Evolutionary conservation across 176 grass and related monocot genomes (phyloP).

Genomic region (Panicum miliaceum): DNA sequence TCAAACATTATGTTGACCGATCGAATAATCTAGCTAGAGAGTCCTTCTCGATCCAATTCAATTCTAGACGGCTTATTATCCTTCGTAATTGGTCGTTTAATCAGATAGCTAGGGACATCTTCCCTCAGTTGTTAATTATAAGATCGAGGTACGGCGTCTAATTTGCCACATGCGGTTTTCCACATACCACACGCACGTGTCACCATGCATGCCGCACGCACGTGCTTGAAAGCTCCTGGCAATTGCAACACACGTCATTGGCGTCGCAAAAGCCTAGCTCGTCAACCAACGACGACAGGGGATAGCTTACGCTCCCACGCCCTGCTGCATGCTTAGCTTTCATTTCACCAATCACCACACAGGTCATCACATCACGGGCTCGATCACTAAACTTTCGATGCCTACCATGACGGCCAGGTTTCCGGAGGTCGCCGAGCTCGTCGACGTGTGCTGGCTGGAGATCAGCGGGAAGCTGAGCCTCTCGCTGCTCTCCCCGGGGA

Average conservation of each 20-base stretch:
- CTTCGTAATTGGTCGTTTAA: not conserved
- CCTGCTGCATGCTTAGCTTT: not conserved
- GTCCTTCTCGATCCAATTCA: not conserved
- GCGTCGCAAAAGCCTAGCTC: not conserved
- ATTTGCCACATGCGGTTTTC: not conserved
- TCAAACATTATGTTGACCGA: too few relatives aligned
- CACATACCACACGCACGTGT: not conserved
- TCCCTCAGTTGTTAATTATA: not conserved
- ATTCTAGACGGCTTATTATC: not conserved
- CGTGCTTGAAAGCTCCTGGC: not conserved
- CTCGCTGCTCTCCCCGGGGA: constrained; percentile 46
- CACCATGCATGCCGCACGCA: constrained; percentile 1
- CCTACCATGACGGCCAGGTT: constrained; percentile 50
- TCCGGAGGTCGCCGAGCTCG: constrained; percentile 60
- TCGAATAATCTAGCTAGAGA: not conserved
- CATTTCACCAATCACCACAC: too few relatives aligned
- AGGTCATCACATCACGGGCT: too few relatives aligned
- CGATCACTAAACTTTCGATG: not conserved
- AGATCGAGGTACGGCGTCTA: not conserved
- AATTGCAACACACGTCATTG: not conserved
- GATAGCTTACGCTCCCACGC: not conserved
- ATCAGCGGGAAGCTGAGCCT: constrained; percentile 57
- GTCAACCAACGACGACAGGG: not conserved
- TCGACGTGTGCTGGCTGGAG: constrained; percentile 69
- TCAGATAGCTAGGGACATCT: not conserved